These are phyloP conservation scores for Rhodotorula paludigena DNA, from an alignment of 768 basidiomycete genomes.

Conservation along the genomic window DNA sequence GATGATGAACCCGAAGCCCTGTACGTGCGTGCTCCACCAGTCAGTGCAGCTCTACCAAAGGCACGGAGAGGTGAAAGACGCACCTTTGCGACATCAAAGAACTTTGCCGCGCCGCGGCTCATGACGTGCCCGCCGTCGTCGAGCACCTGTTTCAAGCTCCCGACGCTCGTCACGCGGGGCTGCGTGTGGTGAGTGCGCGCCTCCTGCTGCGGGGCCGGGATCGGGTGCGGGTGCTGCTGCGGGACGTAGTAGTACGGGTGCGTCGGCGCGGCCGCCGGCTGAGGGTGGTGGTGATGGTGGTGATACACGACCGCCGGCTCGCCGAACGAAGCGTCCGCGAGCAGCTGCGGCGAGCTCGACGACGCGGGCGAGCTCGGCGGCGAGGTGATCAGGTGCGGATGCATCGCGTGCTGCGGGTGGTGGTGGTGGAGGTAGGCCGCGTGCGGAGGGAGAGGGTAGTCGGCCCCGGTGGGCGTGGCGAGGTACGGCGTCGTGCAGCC, in stretches of 20 bases:
- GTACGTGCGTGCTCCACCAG: neutral
- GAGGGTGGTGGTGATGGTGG: neutral
- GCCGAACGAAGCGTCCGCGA: no score
- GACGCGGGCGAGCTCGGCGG: no score
- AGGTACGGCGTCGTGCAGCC: no score
- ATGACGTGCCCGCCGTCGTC: neutral
- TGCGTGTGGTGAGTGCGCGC: neutral
- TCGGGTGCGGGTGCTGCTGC: neutral
- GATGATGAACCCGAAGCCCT: constrained; percentile 19
- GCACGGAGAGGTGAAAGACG: no score
- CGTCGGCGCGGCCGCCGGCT: no score
- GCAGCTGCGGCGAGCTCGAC: no score
- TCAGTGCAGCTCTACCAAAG: neutral
- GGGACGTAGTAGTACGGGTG: neutral
- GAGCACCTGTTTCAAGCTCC: neutral
- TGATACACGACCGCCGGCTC: neutral
- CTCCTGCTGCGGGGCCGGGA: no score
- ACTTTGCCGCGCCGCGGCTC: constrained; percentile 1
- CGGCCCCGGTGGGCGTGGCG: no score
- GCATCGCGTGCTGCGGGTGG: no score
- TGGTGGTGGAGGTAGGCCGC: no score
- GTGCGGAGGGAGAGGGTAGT: no score
- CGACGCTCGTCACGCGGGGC: neutral
- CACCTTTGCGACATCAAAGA: constrained; percentile 2
- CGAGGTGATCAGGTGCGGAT: no score